A percentile compares a stretch with the other conserved stretches of the same genome.
Conservation (phyloP, 2,329 filamentous ascomycete species). For the Aspergillus neoniger region DNA sequence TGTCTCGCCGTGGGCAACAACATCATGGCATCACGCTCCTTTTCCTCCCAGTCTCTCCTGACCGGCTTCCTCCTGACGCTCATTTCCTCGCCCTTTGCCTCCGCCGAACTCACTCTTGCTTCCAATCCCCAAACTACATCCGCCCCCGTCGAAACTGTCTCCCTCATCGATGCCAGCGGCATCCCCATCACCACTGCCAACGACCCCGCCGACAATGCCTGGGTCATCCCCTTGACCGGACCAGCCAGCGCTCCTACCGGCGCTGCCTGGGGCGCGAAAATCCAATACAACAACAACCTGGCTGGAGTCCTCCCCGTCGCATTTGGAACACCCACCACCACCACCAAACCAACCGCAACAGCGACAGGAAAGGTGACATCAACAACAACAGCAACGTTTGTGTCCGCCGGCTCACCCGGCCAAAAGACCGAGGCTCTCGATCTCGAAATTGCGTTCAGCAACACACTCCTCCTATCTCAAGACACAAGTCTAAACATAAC, state of each 20-base stretch:
- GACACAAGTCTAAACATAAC: not conserved
- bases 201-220: constrained; percentile 1
- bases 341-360: not conserved
- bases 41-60: not conserved
- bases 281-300: not conserved
- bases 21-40: not conserved
- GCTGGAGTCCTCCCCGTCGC: constrained; percentile 1
- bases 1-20: not conserved
- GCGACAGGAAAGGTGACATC: not conserved
- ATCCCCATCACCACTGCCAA: constrained; percentile 7
- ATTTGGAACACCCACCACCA: not conserved
- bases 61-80: not conserved
- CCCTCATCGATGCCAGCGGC: constrained; percentile 3
- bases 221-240: not conserved
- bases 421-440: not conserved
- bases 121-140: not conserved
- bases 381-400: not conserved
- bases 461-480: not conserved
- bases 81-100: not conserved
- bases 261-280: constrained; percentile 2
- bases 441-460: not conserved
- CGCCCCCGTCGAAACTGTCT: constrained; percentile 2
- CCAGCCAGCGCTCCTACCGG: constrained; percentile 2
- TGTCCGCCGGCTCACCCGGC: not conserved
- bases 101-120: not conserved